These are phyloP conservation scores for Neurospora sp. DNA, from an alignment of 495 filamentous ascomycete genomes.

Conservation along the genomic window DNA sequence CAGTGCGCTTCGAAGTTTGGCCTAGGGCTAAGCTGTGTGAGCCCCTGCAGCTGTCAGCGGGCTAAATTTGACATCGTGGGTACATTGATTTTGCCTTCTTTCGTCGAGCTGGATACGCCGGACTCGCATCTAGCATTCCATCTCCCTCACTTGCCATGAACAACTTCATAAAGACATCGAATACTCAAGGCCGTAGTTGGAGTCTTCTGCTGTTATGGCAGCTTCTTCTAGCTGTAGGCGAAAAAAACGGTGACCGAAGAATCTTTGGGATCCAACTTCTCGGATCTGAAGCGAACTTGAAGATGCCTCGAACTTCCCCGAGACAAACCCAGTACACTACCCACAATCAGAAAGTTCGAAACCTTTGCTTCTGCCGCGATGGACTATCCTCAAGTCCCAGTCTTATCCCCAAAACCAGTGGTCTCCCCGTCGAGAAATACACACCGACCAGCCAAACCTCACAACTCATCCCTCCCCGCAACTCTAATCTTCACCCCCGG, in stretches of 20 bases:
- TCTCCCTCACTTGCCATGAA: neutral
- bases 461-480: slow-evolving; percentile 22
- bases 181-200: neutral
- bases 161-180: neutral
- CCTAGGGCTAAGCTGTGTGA: neutral
- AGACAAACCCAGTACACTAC: no score
- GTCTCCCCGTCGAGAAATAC: neutral
- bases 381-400: no score
- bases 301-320: no score
- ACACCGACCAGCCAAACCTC: neutral
- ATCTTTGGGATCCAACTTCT: neutral
- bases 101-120: no score
- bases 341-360: no score
- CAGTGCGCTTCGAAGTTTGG: neutral
- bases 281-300: neutral
- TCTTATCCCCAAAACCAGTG: neutral
- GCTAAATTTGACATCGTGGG: neutral
- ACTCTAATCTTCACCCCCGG: slow-evolving; percentile 22
- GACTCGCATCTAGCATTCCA: neutral
- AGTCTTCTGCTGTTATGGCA: neutral
- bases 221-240: neutral
- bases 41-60: neutral
- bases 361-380: no score
- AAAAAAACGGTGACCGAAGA: neutral
- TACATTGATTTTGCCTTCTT: neutral